Evolutionary conservation across 495 filamentous ascomycete genomes (phyloP), one percentile per base, ranked within the genome.

Genomic region (Lophiotrema nucula): DNA sequence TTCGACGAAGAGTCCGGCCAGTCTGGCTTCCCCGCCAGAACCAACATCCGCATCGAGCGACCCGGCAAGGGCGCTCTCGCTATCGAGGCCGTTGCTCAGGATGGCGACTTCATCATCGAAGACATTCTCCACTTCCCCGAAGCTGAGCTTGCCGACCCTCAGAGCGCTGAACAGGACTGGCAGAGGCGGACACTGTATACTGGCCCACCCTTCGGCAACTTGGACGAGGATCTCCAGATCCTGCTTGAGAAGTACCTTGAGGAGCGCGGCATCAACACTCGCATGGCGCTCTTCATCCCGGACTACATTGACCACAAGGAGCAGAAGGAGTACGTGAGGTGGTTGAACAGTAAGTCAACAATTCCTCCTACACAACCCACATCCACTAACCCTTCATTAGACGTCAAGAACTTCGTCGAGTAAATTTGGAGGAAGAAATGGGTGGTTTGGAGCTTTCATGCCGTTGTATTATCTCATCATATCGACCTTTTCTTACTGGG

Each of bases 251-350:
- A 89, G 58, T 97, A 93, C 76, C 80, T 99, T 53, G 92, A 96
- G 72, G 93, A 95, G 80, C 81, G 93, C 66, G 92, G 93, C 56
- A 81, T 99, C 74, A 89, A 93, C 69, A 86, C 88, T 55, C 81
- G 85, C 58, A 79, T 99, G 67, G 91, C 90, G 53, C 75, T 90
- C 60, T 96, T 96, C 74, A 83, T 95, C 47, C 91, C 91, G 47
- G 92, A 97, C 70, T 99, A 96, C 76, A 92, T 97, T 68, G 89
- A 97, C 73, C 84, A 88, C 74, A 99, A 99, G 85, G 93, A 99
- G 83, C 92, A 99, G 83, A 89, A 84, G 81, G 93, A 99, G 80
- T 99, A 99, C 74, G 71, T 92, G 38, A 76, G 78, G 57, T 99
- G 93, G 93, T 77, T 99, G 70, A 83, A 85, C 64, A 90, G 81